phyloP scores from a whole-genome alignment of 176 grass and related monocot genomes.

The Hordeum marinum region DNA sequence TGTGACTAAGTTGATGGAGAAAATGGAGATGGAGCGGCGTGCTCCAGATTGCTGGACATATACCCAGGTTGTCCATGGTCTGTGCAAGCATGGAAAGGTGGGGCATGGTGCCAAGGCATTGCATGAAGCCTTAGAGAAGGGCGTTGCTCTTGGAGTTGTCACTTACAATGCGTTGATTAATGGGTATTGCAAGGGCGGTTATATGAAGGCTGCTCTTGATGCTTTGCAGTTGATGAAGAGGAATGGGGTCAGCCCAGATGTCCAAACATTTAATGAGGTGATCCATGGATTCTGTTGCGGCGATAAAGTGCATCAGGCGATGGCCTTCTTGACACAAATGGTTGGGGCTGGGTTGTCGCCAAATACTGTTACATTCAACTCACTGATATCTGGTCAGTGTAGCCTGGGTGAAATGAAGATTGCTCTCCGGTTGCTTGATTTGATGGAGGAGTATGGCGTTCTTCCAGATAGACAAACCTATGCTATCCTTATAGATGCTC shows the following conservation, averaged over 20 bases:
- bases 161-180: not conserved
- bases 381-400: not conserved
- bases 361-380: not conserved
- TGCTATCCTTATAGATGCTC: conserved; percentile 21
- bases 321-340: not conserved
- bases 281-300: not conserved
- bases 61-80: not conserved
- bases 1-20: not conserved
- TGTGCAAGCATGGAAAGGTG: not conserved
- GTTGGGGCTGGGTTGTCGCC: not conserved
- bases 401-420: not conserved
- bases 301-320: not conserved
- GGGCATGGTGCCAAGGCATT: not conserved
- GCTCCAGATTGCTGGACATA: not conserved
- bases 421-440: not conserved
- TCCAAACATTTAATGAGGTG: not conserved
- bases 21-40: not conserved
- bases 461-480: conserved; percentile 21
- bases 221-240: not conserved
- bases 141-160: not conserved
- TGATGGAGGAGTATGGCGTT: conserved; percentile 25
- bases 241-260: not conserved
- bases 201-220: not conserved
- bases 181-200: not conserved
- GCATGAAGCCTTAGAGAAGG: not conserved